Base-by-base conservation (phyloP, 192 early-diverging fungal genomes). In the Coemansia sp. region DNA sequence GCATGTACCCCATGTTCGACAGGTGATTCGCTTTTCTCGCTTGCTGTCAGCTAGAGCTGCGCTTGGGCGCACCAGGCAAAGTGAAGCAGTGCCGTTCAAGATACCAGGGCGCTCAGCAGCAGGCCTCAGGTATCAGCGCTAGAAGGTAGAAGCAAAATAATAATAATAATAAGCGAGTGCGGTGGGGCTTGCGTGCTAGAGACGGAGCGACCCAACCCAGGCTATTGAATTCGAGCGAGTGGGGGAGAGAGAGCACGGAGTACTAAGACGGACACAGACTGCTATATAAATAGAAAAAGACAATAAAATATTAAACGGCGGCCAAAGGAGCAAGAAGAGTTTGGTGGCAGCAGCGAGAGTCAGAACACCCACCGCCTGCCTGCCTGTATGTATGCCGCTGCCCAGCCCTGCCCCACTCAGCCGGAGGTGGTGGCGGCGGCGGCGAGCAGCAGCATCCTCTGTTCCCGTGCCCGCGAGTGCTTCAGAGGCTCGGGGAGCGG, bases 1-100 rank as follows among this genome's bases (percentile, higher is more conserved):
- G 72, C 74, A 77, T 77, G 56, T 77, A 83, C 24, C 80, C 80
- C 80, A 83, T 83, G 20, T 37, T 53, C 64, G 1, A 56, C 9
- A 56, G n/a, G n/a, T n/a, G n/a, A n/a, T n/a, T n/a, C n/a, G n/a
- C n/a, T n/a, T n/a, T n/a, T n/a, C n/a, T n/a, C n/a, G n/a, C n/a
- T n/a, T n/a, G n/a, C n/a, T n/a, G n/a, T n/a, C n/a, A n/a, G n/a
- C n/a, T n/a, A 56, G 15, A 35, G 47, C 24, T 51, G 47, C 47
- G 47, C 47, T 51, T 27, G 22, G 47, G 47, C 47, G 47, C 47
- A 10, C 47, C 47, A 51, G 47, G 5, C 47, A 24, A 51, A 27
- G 47, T 10, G 3, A 27, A 11, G 19, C n/a, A n/a, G n/a, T n/a
- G n/a, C n/a, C n/a, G 45, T 46, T 46, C 22, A 46, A 2, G 45